Base-by-base conservation (phyloP, 169 alveolate genomes). In the Plasmodium sp. region DNA sequence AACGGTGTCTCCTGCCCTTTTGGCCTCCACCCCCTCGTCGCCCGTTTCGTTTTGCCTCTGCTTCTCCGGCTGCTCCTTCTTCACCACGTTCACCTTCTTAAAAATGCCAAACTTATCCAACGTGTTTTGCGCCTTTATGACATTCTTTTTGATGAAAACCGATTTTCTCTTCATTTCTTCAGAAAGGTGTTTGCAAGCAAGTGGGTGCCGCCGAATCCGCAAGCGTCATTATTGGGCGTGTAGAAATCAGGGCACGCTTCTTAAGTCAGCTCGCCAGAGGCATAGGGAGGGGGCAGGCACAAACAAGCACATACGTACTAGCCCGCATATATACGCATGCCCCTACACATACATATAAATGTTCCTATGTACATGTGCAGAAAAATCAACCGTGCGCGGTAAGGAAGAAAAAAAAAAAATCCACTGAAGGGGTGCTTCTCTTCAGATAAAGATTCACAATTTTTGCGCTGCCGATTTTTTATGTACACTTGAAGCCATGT, bases 61-160 rank as follows among this genome's bases (percentile, higher is more conserved):
- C 41, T 51, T 74, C 22, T 45, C 84, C 33, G 16, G 56, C 34
- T 56, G 18, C 48, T 81, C 88, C 33, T 88, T 51, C 48, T 88
- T 88, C 73, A 41, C 2, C 10, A 58, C 81, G 72, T 79, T 80
- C 82, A 67, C 94, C 81, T 88, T 88, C 73, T 80, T 88, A 34
- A 88, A 88, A 88, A 88, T 88, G 18, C 94, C 94, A 88, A 88
- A 88, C 51, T 88, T 88, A 31, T 88, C 94, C 94, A 88, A 67
- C 51, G 94, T 88, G 39, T 88, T 88, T 58, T 88, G 94, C 27
- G 82, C 54, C 77, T 88, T 88, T 56, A 88, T 88, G 34, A 54
- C 58, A 88, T 62, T 88, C 39, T 54, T 88, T 88, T 43, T 88
- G 27, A 43, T 58, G 72, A 79, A 81, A 54, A 67, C 45, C n/a